These are phyloP conservation scores for Penicillium coprophilum DNA, from an alignment of 495 filamentous ascomycete genomes.

Conservation along the genomic window DNA sequence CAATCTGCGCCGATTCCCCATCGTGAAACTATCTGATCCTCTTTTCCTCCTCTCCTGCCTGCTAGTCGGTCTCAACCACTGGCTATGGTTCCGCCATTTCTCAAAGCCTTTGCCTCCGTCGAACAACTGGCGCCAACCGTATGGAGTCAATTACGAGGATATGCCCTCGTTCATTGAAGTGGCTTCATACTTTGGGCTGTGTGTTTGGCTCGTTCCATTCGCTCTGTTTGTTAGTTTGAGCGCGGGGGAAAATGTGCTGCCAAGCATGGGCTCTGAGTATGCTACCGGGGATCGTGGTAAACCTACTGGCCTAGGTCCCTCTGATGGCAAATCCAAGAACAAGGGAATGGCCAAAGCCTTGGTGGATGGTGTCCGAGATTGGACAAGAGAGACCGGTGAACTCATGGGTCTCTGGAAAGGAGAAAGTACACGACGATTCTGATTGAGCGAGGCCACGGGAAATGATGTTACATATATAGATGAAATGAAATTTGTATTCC, in stretches of 20 bases:
- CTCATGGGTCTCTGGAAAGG: slow-evolving; percentile 68
- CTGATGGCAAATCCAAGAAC: slow-evolving; percentile 55
- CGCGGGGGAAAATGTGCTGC: slow-evolving; percentile 91
- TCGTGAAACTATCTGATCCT: slow-evolving; percentile 85
- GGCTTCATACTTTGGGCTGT: slow-evolving; percentile 92
- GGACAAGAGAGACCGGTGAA: slow-evolving; percentile 69
- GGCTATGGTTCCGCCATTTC: slow-evolving; percentile 95
- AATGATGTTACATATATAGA: slow-evolving; percentile 13
- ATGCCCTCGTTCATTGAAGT: slow-evolving; percentile 91
- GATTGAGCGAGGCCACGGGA: slow-evolving; percentile 1
- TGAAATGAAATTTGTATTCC: slow-evolving; percentile 3
- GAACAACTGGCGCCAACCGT: slow-evolving; percentile 52
- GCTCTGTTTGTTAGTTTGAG: slow-evolving; percentile 90
- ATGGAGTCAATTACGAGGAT: slow-evolving; percentile 53
- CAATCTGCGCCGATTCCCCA: slow-evolving; percentile 84
- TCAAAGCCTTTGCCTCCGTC: slow-evolving; percentile 52
- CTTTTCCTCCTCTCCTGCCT: slow-evolving; percentile 83
- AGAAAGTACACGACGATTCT: slow-evolving; percentile 50
- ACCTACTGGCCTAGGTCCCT: slow-evolving; percentile 38
- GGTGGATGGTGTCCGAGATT: slow-evolving; percentile 73
- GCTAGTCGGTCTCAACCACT: slow-evolving; percentile 89
- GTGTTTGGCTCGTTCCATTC: slow-evolving; percentile 96
- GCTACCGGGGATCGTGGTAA: slow-evolving; percentile 57
- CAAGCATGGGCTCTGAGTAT: slow-evolving; percentile 74
- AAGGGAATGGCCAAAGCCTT: slow-evolving; percentile 89